Conservation (phyloP, 2,329 filamentous ascomycete genomes). For the Cladosporium halotolerans region DNA sequence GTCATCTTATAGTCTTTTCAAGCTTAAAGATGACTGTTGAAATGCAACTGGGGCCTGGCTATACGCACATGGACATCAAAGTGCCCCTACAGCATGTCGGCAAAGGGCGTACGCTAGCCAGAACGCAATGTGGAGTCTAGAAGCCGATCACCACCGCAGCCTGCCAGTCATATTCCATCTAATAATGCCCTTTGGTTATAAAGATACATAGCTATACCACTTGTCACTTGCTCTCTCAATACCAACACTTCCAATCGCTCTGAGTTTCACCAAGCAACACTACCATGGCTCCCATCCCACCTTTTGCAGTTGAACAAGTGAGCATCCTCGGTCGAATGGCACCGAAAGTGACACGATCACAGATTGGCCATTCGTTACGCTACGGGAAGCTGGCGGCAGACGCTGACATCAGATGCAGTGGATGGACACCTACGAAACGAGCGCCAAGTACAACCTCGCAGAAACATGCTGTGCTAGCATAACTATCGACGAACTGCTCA, state of each 20-base stretch:
- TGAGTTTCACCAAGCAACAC: not conserved
- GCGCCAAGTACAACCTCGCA: slow-evolving; percentile 61
- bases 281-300: slow-evolving; percentile 23
- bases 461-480: slow-evolving; percentile 74
- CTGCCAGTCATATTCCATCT: not conserved
- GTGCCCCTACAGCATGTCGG: too few species aligned
- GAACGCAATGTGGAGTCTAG: not conserved
- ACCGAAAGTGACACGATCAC: not conserved
- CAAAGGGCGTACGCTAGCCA: not conserved
- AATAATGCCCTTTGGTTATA: not conserved
- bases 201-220: not conserved
- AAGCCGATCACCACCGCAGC: not conserved
- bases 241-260: not conserved
- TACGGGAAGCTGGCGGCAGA: too few species aligned
- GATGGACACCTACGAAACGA: slow-evolving; percentile 51
- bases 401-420: slow-evolving; percentile 35
- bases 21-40: too few species aligned
- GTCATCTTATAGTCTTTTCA: too few species aligned
- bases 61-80: too few species aligned
- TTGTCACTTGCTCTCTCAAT: not conserved
- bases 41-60: too few species aligned
- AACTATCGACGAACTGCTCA: slow-evolving; percentile 61
- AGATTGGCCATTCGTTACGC: not conserved
- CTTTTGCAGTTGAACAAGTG: slow-evolving; percentile 67
- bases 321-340: slow-evolving; percentile 16